Conservation (phyloP, 352 stramenopile genomes). For the Pseudoperonospora humuli region DNA sequence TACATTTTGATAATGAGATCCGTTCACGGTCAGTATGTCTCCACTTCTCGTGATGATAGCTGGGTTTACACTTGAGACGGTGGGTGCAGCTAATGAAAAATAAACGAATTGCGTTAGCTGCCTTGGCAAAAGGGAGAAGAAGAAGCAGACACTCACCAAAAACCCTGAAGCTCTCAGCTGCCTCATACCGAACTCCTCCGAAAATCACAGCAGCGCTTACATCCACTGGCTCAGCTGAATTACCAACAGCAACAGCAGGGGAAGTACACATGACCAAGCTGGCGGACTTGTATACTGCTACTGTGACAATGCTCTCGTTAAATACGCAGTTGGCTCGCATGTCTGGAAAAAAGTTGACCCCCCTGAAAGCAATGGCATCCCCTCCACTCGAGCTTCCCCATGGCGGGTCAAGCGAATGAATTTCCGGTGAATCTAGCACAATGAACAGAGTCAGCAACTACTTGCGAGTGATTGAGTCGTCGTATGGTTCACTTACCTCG, state of each 20-base stretch:
- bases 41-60: slow-evolving; percentile 21
- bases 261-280: slow-evolving; percentile 25
- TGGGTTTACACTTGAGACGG: slow-evolving; percentile 14
- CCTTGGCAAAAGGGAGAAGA: neutral
- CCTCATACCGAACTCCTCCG: slow-evolving; percentile 14
- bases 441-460: neutral
- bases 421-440: slow-evolving; percentile 28
- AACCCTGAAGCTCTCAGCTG: slow-evolving; percentile 15
- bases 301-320: slow-evolving; percentile 25
- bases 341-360: slow-evolving; percentile 28
- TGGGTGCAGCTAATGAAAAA: slow-evolving; percentile 17
- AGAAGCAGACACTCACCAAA: slow-evolving; percentile 15
- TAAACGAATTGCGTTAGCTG: neutral
- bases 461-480: neutral
- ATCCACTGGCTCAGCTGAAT: neutral
- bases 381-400: slow-evolving; percentile 18
- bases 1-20: slow-evolving; percentile 24
- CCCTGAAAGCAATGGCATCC: slow-evolving; percentile 22
- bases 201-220: slow-evolving; percentile 25
- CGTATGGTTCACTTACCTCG: slow-evolving; percentile 27
- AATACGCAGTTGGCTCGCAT: slow-evolving; percentile 31
- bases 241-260: slow-evolving; percentile 9
- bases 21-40: slow-evolving; percentile 21
- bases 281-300: slow-evolving; percentile 17
- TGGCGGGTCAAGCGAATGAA: slow-evolving; percentile 22